Percentiles rank a stretch among this genome's conserved stretches.
Evolutionary conservation across 2,329 filamentous ascomycete species (phyloP).

Genomic region (Xylaria sp.): DNA sequence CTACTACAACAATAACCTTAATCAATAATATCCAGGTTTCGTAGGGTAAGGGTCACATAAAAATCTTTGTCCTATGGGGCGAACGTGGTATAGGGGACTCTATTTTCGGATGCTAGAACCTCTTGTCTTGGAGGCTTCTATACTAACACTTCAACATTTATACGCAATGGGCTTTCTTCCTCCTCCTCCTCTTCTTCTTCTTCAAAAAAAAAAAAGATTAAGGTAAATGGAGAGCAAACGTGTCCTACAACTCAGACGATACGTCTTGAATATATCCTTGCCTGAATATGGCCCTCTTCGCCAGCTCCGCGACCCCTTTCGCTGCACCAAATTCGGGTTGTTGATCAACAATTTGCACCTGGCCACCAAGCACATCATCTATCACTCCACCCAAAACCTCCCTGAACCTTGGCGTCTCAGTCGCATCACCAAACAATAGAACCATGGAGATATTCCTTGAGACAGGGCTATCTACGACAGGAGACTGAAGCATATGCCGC

Average conservation of each 20-base stretch:
- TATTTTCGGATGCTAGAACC: no score
- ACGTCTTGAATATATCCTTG: not conserved
- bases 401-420: constrained; percentile 19
- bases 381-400: constrained; percentile 21
- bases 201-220: no score
- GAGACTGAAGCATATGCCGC: constrained; percentile 26
- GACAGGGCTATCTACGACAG: constrained; percentile 15
- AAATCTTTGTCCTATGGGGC: no score
- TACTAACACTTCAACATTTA: no score
- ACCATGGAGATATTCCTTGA: constrained; percentile 28
- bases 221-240: not conserved
- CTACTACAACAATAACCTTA: no score
- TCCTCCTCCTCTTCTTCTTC: no score
- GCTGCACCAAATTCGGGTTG: constrained; percentile 29
- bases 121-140: no score
- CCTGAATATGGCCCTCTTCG: constrained; percentile 26
- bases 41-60: no score
- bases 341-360: constrained; percentile 19
- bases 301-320: constrained; percentile 28
- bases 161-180: no score
- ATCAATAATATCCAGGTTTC: no score
- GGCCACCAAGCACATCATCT: constrained; percentile 20
- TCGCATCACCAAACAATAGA: constrained; percentile 27
- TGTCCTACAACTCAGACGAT: constrained; percentile 25
- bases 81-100: no score